Evolutionary conservation across 2,329 filamentous ascomycete species (phyloP), one percentile per base, ranked within the genome.

Genomic region (Fonsecaea multimorphosa): DNA sequence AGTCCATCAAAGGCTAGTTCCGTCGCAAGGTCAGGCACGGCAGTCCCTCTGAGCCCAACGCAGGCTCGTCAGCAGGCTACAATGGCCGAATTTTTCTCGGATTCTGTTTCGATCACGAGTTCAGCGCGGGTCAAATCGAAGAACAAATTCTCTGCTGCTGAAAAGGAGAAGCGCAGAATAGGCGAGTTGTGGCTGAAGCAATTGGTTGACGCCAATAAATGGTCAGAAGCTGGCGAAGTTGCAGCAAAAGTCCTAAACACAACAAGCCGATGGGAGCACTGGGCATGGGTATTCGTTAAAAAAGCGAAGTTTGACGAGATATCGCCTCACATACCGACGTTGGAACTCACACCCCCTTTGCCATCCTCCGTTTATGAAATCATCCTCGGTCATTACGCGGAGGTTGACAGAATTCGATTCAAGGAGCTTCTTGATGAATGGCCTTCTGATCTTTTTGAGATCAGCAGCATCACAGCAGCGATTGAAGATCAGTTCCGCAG

Each of bases 141-240:
- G 55, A 46, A 54, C n/a, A 61, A 77, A 81, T 38, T 82, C 85
- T 89, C 89, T 0, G 85, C 87, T 0, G 87, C 89, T 0, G 91
- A 95, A 68, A 92, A 90, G 71, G 94, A 99, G 75, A 99, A 97
- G 78, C 86, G 91, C 36, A 86, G 92, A 1, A 91, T 99, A 64
- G 95, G 95, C 24, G 95, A 98, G 74, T 83, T 96, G 4, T 99
- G 95, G 95, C 84, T 99, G 36, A 89, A 93, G 67, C 91, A 97
- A 73, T 84, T 98, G 36, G 86, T 97, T 36, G 86, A 89, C 38
- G 83, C 86, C 0, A 84, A 87, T 8, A 84, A 94, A 67, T 99
- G 95, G 95, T 76, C 76, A 8, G 82, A 85, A 64, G 95, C 95
- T 5, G 94, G 92, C 0, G 84, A 90, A 73, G 84, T 96, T 3